A percentile compares a stretch with the other conserved stretches of the same genome.
Conservation (phyloP, 768 basidiomycete species). For the Floccularia luteovirens region DNA sequence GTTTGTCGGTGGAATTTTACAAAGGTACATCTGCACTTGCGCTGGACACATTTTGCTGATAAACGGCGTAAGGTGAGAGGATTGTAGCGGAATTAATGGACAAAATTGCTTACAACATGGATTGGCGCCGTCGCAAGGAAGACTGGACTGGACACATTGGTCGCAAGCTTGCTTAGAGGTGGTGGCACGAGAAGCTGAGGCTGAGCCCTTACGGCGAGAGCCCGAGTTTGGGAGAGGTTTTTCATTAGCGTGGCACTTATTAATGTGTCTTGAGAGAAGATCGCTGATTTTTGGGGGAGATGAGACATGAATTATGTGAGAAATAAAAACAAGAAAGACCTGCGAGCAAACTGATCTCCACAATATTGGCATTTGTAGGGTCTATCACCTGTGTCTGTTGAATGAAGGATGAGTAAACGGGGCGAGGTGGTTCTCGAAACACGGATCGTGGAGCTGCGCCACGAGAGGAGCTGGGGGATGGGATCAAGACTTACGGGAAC, state of each 20-base stretch:
- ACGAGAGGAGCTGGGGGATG: background rate
- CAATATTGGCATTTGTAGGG: slow-evolving; percentile 87
- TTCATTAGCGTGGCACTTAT: slow-evolving; percentile 82
- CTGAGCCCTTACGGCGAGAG: slow-evolving; percentile 57
- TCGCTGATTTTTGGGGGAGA: slow-evolving; percentile 37
- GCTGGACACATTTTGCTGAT: slow-evolving; percentile 71
- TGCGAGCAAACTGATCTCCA: slow-evolving; percentile 85
- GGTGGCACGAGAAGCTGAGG: slow-evolving; percentile 62
- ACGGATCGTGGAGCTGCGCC: slow-evolving; percentile 12
- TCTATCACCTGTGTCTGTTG: slow-evolving; percentile 78
- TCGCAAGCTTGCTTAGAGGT: slow-evolving; percentile 83
- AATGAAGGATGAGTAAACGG: slow-evolving; percentile 9
- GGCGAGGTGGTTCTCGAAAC: slow-evolving; percentile 3
- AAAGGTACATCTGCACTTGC: slow-evolving; percentile 70
- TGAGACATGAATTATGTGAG: too few species aligned
- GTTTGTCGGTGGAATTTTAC: slow-evolving; percentile 82
- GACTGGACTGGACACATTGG: slow-evolving; percentile 68
- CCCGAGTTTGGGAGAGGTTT: slow-evolving; percentile 38
- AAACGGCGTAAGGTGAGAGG: too few species aligned
- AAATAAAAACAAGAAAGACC: slow-evolving; percentile 29
- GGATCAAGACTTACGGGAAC: slow-evolving; percentile 60
- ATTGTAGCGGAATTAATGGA: background rate
- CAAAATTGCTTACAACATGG: slow-evolving; percentile 54
- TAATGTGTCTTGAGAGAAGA: slow-evolving; percentile 77
- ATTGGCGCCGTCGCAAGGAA: slow-evolving; percentile 75